Evolutionary conservation across 1,284 basidiomycete genomes (phyloP), one percentile per base, ranked within the genome.

Genomic region (Paramarasmius palmivorus): DNA sequence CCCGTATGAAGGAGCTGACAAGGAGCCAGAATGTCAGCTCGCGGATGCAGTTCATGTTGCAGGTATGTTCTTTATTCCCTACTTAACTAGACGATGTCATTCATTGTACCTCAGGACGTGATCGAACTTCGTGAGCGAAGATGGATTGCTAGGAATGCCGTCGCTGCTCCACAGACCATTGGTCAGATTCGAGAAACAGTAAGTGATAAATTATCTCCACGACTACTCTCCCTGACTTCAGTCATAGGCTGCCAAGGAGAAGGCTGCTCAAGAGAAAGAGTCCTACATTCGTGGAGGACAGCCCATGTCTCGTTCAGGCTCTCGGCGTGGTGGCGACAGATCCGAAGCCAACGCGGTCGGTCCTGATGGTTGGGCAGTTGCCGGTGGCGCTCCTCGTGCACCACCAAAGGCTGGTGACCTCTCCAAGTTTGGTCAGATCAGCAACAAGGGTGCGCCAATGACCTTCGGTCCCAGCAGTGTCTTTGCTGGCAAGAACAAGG

Each of bases 31-130:
- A 87, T 53, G 84, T 97, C 59, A 86, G 84, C 55, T 86, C 93
- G 32, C 88, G 96, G 67, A 93, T 98, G 83, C 86, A 88, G 55
- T 98, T 93, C 76, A 98, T 98, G 94, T 81, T 98, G 55, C 83
- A 92, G 83, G 93, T 95, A 59, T 54, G 82, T 77, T 47, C 45
- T 49, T 34, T 20, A 47, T 52, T 55, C 37, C 5, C 17, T 53
- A 25, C n/a, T n/a, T n/a, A n/a, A n/a, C n/a, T n/a, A n/a, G n/a
- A n/a, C 36, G 44, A 10, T 54, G 57, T 10, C 49, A 25, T 22
- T 35, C 51, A 48, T 17, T 39, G n/a, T 8, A 20, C 12, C 5
- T 26, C 64, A 93, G 89, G 93, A 95, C 71, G 80, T 98, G 40
- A 84, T 96, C 60, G 96, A 98, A 69, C 78, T 97, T 38, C 89